Percentiles rank a stretch among this genome's conserved stretches.
Conservation (phyloP, 2,329 filamentous ascomycete species). For the Tolypocladium endophyticum region DNA sequence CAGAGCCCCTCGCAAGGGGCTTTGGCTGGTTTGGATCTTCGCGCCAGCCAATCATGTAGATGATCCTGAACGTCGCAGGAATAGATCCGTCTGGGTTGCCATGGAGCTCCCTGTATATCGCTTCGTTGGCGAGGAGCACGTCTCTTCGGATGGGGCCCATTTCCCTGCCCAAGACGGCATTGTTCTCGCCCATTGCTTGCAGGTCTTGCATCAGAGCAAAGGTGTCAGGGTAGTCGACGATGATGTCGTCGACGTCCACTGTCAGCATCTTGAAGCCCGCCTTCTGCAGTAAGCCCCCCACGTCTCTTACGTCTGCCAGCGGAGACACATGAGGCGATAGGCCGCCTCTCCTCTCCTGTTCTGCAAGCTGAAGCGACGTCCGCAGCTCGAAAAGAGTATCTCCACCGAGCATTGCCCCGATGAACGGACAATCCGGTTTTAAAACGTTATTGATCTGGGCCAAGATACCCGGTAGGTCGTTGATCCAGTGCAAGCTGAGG, state of each 20-base stretch:
- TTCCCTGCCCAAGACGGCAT: slow-evolving; percentile 78
- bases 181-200: slow-evolving; percentile 92
- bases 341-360: slow-evolving; percentile 82
- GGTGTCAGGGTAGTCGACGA: slow-evolving; percentile 84
- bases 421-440: slow-evolving; percentile 83
- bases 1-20: slow-evolving; percentile 74
- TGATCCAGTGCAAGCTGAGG: slow-evolving; percentile 91
- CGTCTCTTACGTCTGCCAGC: slow-evolving; percentile 81
- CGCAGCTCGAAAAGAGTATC: slow-evolving; percentile 91
- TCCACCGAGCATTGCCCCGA: slow-evolving; percentile 93
- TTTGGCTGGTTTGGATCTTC: slow-evolving; percentile 68
- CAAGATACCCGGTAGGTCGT: slow-evolving; percentile 80
- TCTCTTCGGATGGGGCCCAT: slow-evolving; percentile 69
- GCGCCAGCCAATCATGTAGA: slow-evolving; percentile 99
- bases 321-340: slow-evolving; percentile 87
- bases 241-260: slow-evolving; percentile 93
- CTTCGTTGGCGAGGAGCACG: slow-evolving; percentile 76
- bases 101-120: slow-evolving; percentile 80
- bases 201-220: slow-evolving; percentile 90
- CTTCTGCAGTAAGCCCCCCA: slow-evolving; percentile 75
- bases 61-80: slow-evolving; percentile 87
- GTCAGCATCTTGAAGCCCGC: slow-evolving; percentile 94
- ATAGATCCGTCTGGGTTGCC: slow-evolving; percentile 67
- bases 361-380: slow-evolving; percentile 84
- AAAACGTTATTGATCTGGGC: slow-evolving; percentile 77